Evolutionary conservation across 176 grass and related monocot species (phyloP), one percentile per base, ranked within the genome.

Genomic region (Musa acuminata): DNA sequence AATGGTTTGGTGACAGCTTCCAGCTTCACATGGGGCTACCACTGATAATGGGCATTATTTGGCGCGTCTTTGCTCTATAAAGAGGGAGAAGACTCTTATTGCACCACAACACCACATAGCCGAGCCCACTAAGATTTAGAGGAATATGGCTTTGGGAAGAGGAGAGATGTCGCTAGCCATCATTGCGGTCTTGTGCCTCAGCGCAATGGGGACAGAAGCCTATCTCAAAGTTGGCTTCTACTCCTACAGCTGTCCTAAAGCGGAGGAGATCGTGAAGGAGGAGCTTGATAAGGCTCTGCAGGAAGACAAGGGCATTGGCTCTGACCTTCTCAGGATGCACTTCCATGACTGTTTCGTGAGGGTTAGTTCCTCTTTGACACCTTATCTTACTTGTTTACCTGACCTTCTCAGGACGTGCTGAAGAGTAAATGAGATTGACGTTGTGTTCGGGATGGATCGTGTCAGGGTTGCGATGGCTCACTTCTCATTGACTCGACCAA

Each of bases 381-480:
- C 35, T 43, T 43, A 43, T 43, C 4, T 43, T 6, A 43, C 4
- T 6, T 43, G 35, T 43, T 43, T 43, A 6, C 35, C 35, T 43
- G 35, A 43, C 35, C 35, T 43, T 43, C 35, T 43, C 35, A 43
- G 35, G 4, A 17, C 8, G n/a, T 60, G 57, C n/a, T 60, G 12
- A 13, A 13, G 8, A 17, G 62, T 55, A 80, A 25, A 59, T 68
- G 1, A 55, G 57, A 17, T 6, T 20, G 13, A n/a, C 16, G 57
- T 17, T 60, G 57, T n/a, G 57, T 60, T 3, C 20, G 57, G 43
- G 2, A 23, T 51, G 29, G 8, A 35, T 19, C 35, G 8, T 1
- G 19, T 71, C 81, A 89, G 90, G 90, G 90, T 13, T 93, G 90
- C 1, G 90, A 93, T 17, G 90, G 82, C 0, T 93, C 90, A 0